phyloP scores from a whole-genome alignment of 306 rosid species.

The Datisca glomerata region DNA sequence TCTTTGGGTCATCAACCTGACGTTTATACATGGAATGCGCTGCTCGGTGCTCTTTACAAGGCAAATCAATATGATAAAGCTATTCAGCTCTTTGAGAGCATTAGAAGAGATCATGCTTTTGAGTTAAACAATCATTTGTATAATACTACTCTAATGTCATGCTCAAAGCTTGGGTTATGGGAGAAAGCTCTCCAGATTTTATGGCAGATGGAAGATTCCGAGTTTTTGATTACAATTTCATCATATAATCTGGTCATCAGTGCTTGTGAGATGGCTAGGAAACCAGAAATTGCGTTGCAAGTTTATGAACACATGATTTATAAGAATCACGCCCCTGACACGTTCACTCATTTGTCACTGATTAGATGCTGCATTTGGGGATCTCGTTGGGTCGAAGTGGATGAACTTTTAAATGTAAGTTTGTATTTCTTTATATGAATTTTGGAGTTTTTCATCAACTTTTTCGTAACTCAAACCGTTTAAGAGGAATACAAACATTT shows the following conservation, averaged over 20 bases:
- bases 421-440: background rate
- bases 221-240: constrained; percentile 29
- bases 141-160: constrained; percentile 56
- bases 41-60: constrained; percentile 46
- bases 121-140: constrained; percentile 43
- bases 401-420: constrained; percentile 59
- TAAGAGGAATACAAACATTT: no score
- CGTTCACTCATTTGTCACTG: constrained; percentile 52
- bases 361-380: constrained; percentile 64
- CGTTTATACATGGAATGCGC: constrained; percentile 63
- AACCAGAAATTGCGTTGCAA: constrained; percentile 65
- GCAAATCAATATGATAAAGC: constrained; percentile 40
- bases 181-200: constrained; percentile 58
- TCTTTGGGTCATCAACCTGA: constrained; percentile 54
- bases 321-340: constrained; percentile 49
- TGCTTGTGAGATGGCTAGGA: constrained; percentile 64
- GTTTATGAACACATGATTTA: constrained; percentile 80
- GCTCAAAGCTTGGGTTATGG: constrained; percentile 79
- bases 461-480: no score
- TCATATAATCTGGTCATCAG: constrained; percentile 68
- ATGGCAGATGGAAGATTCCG: constrained; percentile 75
- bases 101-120: constrained; percentile 23
- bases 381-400: constrained; percentile 63
- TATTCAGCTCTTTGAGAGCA: constrained; percentile 51
- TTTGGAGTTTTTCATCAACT: background rate